A percentile compares a stretch with the other conserved stretches of the same genome.
Evolutionary conservation across 2,329 filamentous ascomycete genomes (phyloP).

Genomic region (Blumeria graminis): DNA sequence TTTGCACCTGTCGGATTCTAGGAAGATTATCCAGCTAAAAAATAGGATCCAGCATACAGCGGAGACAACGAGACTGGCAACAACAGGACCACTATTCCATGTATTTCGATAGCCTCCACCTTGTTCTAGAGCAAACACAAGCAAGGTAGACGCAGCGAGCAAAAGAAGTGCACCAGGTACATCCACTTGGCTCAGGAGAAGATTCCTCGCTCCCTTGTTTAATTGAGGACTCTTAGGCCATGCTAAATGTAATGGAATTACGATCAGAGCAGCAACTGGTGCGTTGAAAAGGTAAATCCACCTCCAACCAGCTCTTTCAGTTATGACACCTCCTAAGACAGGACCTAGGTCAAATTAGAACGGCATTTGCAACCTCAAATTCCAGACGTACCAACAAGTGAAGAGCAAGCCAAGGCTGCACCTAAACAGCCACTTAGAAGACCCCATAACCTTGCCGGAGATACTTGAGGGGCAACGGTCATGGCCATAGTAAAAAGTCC

Average conservation of each 20-base stretch:
- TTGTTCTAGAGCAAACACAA: constrained; percentile 23
- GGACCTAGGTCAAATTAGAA: constrained; percentile 5
- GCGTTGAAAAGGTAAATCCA: constrained; percentile 2
- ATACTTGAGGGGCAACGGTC: neutral
- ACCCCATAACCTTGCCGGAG: neutral
- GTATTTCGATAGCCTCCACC: constrained; percentile 18
- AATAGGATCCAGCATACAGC: constrained; percentile 13
- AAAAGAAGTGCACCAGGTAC: constrained; percentile 13
- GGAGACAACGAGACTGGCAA: constrained; percentile 12
- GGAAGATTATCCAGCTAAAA: constrained; percentile 11
- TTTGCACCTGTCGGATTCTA: constrained; percentile 1
- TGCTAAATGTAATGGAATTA: neutral
- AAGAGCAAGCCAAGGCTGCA: constrained; percentile 1
- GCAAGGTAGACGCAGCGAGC: constrained; percentile 19
- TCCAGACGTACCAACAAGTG: neutral
- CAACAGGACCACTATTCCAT: constrained; percentile 20
- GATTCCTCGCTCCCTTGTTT: neutral
- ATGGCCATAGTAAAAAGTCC: constrained; percentile 16
- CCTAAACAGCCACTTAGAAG: neutral
- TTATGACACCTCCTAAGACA: constrained; percentile 9
- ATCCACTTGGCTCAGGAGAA: constrained; percentile 3
- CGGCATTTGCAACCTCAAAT: neutral
- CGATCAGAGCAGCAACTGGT: neutral
- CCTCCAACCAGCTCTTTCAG: constrained; percentile 5
- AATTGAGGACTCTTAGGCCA: neutral